phyloP scores from a whole-genome alignment of 1,284 basidiomycete genomes.

The Cystobasidium slooffiae region DNA sequence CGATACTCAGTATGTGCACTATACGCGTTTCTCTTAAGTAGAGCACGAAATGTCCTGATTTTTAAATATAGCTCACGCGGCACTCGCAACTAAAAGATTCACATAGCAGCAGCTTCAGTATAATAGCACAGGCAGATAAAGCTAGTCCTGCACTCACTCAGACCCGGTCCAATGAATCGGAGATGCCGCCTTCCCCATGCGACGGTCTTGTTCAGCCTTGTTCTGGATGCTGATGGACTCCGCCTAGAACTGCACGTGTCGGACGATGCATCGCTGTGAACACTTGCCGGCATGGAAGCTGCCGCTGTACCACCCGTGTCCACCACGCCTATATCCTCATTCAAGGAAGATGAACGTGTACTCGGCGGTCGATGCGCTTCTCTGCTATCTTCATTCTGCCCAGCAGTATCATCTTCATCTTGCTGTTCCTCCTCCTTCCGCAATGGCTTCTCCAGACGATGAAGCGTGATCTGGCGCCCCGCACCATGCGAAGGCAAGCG shows the following conservation, averaged over 20 bases:
- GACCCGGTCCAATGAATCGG: conserved; percentile 35
- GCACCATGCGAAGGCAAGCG: conserved; percentile 23
- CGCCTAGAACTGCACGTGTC: conserved; percentile 1
- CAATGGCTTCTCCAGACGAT: not conserved
- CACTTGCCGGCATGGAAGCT: too few species aligned
- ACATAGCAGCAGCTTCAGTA: not conserved
- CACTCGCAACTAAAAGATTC: conserved; percentile 27
- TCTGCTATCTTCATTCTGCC: not conserved
- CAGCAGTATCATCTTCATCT: not conserved
- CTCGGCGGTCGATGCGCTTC: not conserved
- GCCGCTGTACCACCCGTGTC: not conserved
- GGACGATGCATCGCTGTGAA: not conserved
- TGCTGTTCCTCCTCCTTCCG: not conserved
- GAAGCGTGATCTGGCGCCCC: conserved; percentile 4
- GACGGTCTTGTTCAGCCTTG: not conserved
- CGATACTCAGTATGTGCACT: conserved; percentile 49
- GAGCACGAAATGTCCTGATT: not conserved
- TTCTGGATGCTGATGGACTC: not conserved
- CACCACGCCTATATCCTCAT: not conserved
- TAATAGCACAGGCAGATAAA: not conserved
- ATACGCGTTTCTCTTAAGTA: not conserved
- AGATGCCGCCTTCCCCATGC: conserved; percentile 24
- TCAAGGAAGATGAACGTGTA: not conserved
- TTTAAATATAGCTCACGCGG: conserved; percentile 18
- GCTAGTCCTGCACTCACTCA: conserved; percentile 9